phyloP scores from a whole-genome alignment of 2,329 filamentous ascomycete species.

The Penicillium hordei region DNA sequence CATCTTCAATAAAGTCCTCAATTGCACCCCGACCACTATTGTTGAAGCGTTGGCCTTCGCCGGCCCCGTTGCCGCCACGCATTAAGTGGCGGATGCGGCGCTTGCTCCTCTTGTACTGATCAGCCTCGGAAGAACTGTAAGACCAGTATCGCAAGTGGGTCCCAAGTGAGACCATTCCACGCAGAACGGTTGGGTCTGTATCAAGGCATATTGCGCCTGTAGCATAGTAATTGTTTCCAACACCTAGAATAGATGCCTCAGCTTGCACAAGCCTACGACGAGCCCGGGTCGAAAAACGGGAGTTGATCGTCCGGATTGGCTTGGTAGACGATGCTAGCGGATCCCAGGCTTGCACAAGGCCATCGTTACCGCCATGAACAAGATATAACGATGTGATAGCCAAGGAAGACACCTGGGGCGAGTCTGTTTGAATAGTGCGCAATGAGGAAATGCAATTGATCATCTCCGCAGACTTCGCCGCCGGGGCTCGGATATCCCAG shows the following conservation, averaged over 20 bases:
- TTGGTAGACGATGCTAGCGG: constrained; percentile 76
- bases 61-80: constrained; percentile 58
- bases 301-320: constrained; percentile 83
- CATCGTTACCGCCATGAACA: constrained; percentile 91
- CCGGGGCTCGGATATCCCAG: constrained; percentile 76
- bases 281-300: constrained; percentile 76
- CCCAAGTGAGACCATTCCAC: constrained; percentile 84
- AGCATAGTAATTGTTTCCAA: constrained; percentile 74
- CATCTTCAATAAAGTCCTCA: constrained; percentile 80
- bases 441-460: constrained; percentile 66
- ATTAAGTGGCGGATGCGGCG: constrained; percentile 72
- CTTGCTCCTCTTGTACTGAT: constrained; percentile 73
- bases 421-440: constrained; percentile 85
- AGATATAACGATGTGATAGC: constrained; percentile 83
- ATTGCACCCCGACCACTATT: constrained; percentile 68
- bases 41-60: constrained; percentile 57
- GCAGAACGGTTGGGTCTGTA: constrained; percentile 78
- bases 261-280: constrained; percentile 72
- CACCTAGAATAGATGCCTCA: constrained; percentile 64
- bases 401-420: constrained; percentile 79
- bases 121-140: constrained; percentile 77
- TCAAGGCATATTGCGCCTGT: constrained; percentile 84
- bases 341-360: constrained; percentile 95
- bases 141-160: constrained; percentile 90
- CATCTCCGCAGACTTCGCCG: constrained; percentile 55